Base-by-base conservation (phyloP, 257 asterid species). In the Gentiana straminea region DNA sequence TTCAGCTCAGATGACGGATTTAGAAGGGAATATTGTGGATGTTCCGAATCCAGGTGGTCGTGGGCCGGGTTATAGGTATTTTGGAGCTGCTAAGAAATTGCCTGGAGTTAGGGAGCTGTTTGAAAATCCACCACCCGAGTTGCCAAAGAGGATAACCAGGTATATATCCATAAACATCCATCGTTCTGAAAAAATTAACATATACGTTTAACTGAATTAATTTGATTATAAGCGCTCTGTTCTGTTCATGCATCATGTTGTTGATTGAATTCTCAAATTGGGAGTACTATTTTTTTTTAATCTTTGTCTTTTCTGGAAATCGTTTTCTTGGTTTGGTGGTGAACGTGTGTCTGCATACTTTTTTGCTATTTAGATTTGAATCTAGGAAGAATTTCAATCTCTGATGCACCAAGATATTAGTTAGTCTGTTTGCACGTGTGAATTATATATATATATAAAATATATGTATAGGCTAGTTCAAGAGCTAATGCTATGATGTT, bases 11-110 rank as follows among this genome's bases (percentile, higher is more conserved):
- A 24, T 24, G 24, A 24, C 1, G 24, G 24, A 24, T 24, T 24
- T 24, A 24, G 24, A 24, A 0, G 97, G 95, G 11, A 89, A 89
- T 66, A 86, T 89, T 68, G 87, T 89, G 34, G 97, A 89, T 70
- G 93, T 89, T 53, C 94, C 97, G 2, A 89, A 89, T n/a, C 95
- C 95, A 1, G 88, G 94, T 8, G 97, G 97, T 2, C 79, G 97
- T 55, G 97, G 95, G 8, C 92, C 94, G 3, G 97, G 97, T 12
- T 89, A 89, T 64, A 70, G 97, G 73, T 89, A 89, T 61, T 89
- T 89, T 70, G 95, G 95, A 13, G 97, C 97, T 3, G 97, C 95
- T 3, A 89, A 86, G 86, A 86, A 86, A 82, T 63, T 89, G 72
- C 97, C 97, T 33, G 97, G 97, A 49, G 97, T 89, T 38, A 80